Base-by-base conservation (phyloP, 1,284 basidiomycete genomes). In the Melanopsichium pennsylvanicum region DNA sequence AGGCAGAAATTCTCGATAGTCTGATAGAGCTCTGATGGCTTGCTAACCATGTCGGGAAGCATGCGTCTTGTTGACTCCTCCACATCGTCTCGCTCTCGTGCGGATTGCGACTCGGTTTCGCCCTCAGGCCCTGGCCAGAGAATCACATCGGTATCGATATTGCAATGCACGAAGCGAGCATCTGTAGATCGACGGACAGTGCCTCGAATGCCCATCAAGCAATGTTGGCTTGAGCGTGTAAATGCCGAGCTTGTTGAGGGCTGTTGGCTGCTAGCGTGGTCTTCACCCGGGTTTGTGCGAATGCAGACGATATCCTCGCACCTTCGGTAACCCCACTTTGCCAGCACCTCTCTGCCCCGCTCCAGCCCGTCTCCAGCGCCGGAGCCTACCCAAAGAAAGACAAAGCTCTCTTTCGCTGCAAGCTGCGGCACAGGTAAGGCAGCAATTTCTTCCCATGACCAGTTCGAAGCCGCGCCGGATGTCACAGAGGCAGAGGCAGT, bases 271-370 rank as follows among this genome's bases (percentile, higher is more conserved):
- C 33, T n/a, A 10, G 42, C 11, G n/a, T 15, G 12, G 10, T 36
- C 51, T 0, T 33, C 27, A 72, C 89, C 90, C 23, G 82, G 84
- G 78, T 96, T 97, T 27, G 92, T 95, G 83, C 92, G 93, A 51
- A 96, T 89, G 93, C 94, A 97, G 5, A 95, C 90, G 18, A 98
- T 92, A 81, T 98, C 95, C 80, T 98, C 95, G 73, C 93, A 97
- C 40, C 95, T 83, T 38, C 95, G 84, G 81, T 95, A 99, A 1
- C 95, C 95, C 95, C 95, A 99, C 76, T 88, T 90, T 1, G 89
- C 89, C 39, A 97, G 85, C 29, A 95, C 85, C 79, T 97, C 95
- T 32, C 95, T 85, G 0, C 96, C 95, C 27, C 89, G 86, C 81
- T 98, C 96, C 7, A 98, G 85, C 0, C 93, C 96, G 42, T 93